Conservation (phyloP, 116 monocot species). For the Dioscorea cayenensis region DNA sequence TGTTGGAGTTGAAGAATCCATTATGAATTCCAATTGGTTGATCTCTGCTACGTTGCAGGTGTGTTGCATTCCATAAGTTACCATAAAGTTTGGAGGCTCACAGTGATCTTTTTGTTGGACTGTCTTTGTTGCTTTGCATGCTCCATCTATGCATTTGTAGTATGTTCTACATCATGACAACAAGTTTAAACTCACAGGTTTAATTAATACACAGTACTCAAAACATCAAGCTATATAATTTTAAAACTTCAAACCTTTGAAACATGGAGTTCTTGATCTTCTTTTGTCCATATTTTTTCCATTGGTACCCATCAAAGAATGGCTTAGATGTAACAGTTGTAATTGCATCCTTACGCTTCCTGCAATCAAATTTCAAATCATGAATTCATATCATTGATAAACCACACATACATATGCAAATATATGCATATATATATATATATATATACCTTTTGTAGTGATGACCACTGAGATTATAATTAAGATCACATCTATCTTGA, state of each 20-base stretch:
- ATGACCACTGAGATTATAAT: no score
- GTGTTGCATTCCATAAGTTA: conserved; percentile 26
- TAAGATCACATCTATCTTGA: not conserved
- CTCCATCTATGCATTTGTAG: conserved; percentile 30
- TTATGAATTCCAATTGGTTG: no score
- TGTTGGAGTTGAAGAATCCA: no score
- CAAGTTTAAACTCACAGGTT: not conserved
- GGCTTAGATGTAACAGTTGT: not conserved
- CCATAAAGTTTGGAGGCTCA: conserved; percentile 15
- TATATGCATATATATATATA: not conserved
- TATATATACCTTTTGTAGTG: not conserved
- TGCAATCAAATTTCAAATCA: not conserved
- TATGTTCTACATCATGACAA: conserved; percentile 26
- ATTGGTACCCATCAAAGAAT: conserved; percentile 17
- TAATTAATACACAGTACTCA: no score
- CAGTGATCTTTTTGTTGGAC: conserved; percentile 22
- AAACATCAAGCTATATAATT: not conserved
- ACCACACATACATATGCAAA: not conserved
- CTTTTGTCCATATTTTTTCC: conserved; percentile 40
- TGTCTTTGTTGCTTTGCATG: conserved; percentile 39
- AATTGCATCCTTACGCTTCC: not conserved
- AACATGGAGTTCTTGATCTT: conserved; percentile 10
- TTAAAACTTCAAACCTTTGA: conserved; percentile 10
- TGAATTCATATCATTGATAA: not conserved
- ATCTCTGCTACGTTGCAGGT: conserved; percentile 18